A percentile compares a stretch with the other conserved stretches of the same genome.
Evolutionary conservation across 495 filamentous ascomycete species (phyloP).

Genomic region (Cercophora newfieldiana): DNA sequence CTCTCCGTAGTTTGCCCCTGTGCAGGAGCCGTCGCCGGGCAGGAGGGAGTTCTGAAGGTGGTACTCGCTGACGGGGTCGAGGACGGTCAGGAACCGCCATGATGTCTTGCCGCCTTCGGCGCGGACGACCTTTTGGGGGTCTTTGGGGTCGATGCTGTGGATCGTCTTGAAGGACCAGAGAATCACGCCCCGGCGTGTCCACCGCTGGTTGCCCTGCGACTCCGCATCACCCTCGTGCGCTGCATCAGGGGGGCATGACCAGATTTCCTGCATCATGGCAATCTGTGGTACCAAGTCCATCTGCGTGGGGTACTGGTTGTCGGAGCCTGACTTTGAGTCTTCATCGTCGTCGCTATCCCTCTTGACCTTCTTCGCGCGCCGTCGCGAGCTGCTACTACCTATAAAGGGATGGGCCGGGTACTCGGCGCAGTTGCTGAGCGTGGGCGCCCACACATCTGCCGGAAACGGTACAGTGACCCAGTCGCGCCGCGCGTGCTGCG

Average conservation of each 20-base stretch:
- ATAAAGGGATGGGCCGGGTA: conserved; percentile 38
- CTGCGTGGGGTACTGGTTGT: conserved; percentile 33
- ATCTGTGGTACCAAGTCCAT: conserved; percentile 49
- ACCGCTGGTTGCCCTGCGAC: conserved; percentile 22
- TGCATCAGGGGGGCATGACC: conserved; percentile 39
- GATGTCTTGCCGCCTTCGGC: conserved; percentile 32
- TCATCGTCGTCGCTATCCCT: conserved; percentile 16
- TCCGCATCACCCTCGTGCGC: conserved; percentile 12
- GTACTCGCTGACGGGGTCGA: conserved; percentile 47
- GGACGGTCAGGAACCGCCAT: conserved; percentile 50
- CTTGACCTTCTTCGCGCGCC: background rate
- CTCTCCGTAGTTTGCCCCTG: background rate
- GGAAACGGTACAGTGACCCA: conserved; percentile 50
- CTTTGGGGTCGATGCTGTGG: conserved; percentile 34
- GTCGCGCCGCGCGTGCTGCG: conserved; percentile 26
- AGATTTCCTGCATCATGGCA: conserved; percentile 54
- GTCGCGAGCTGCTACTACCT: background rate
- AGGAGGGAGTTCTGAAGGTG: conserved; percentile 25
- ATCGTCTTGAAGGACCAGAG: conserved; percentile 52
- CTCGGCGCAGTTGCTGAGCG: conserved; percentile 46
- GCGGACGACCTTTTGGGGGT: conserved; percentile 29
- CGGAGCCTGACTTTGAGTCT: background rate
- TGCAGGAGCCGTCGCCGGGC: background rate
- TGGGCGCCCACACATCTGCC: conserved; percentile 48
- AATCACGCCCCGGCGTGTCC: conserved; percentile 46